Base-by-base conservation (phyloP, 2,329 filamentous ascomycete genomes). In the Akanthomyces uredinophilus region DNA sequence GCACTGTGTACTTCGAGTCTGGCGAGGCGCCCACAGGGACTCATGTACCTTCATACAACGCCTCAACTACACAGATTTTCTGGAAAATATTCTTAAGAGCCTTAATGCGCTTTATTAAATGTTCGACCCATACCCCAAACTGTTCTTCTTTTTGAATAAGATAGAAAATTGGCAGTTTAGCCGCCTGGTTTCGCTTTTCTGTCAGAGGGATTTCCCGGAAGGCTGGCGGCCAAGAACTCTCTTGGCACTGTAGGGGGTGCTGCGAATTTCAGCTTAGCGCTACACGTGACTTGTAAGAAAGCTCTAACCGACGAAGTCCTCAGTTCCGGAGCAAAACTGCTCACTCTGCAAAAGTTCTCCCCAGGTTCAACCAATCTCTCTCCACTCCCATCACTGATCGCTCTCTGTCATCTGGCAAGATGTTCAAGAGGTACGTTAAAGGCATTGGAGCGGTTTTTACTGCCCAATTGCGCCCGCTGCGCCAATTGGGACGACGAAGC, bases 391-490 rank as follows among this genome's bases (percentile, higher is more conserved):
- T 83, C 77, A 78, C 76, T 76, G 78, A 83, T 81, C 81, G 83
- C 83, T 85, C 83, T 84, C 81, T 79, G 80, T 83, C 83, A 86
- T 87, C 85, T 82, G 79, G 78, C 83, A 90, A 84, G 86, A 91
- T 91, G 88, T 88, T 90, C 82, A 90, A 90, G 87, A 90, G 87
- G 88, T 91, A 79, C 79, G 87, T 84, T 72, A 61, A 65, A 64
- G 66, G 65, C 70, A 65, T 64, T 68, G 65, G 58, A 75, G 65
- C 43, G 52, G 68, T 58, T 69, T 70, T 66, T 60, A 64, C 63
- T 63, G 63, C 65, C 65, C 67, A 66, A 51, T 65, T 58, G 64
- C 62, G 59, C 53, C 61, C 62, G 65, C 29, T 61, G 66, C 65
- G 64, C 62, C 77, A 81, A 83, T 83, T 81, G 81, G 75, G 71